A percentile compares a stretch with the other conserved stretches of the same genome.
phyloP scores from a whole-genome alignment of 169 alveolate genomes.

The Plasmodium vivax region DNA sequence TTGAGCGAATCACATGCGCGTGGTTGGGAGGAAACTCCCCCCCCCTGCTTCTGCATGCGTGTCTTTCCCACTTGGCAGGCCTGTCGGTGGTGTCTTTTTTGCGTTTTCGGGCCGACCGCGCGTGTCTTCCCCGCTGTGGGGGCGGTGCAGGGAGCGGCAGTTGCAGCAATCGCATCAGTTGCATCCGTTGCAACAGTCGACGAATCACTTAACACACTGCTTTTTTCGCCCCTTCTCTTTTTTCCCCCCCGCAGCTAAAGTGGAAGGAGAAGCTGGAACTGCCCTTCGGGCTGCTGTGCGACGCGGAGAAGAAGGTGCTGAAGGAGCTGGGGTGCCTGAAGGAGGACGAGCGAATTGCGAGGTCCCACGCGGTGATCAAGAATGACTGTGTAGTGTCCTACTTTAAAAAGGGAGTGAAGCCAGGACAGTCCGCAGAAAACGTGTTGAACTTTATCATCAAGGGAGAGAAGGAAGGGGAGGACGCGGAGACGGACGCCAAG shows the following conservation, averaged over 20 bases:
- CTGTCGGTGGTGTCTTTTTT: neutral
- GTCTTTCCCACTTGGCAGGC: neutral
- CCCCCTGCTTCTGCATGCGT: neutral
- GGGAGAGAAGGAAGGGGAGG: slow-evolving; percentile 20
- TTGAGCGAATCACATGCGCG: neutral
- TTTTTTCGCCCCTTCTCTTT: neutral
- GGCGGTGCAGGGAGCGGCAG: neutral
- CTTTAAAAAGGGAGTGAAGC: slow-evolving; percentile 81
- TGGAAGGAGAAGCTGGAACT: slow-evolving; percentile 80
- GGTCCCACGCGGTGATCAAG: slow-evolving; percentile 80
- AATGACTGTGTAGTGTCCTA: slow-evolving; percentile 76
- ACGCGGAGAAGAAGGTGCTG: slow-evolving; percentile 75
- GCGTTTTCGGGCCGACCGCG: neutral
- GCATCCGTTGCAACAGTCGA: neutral
- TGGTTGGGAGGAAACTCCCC: too few species aligned
- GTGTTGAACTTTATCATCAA: slow-evolving; percentile 19
- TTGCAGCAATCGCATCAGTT: neutral
- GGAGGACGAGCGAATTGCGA: slow-evolving; percentile 19
- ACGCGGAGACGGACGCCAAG: neutral
- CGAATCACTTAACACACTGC: neutral
- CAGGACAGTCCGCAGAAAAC: slow-evolving; percentile 43
- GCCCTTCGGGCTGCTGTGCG: slow-evolving; percentile 76
- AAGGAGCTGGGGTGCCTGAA: slow-evolving; percentile 77
- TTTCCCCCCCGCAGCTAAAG: slow-evolving; percentile 16
- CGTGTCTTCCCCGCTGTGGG: neutral